phyloP scores from a whole-genome alignment of 495 filamentous ascomycete species.

The Talaromyces liani region DNA sequence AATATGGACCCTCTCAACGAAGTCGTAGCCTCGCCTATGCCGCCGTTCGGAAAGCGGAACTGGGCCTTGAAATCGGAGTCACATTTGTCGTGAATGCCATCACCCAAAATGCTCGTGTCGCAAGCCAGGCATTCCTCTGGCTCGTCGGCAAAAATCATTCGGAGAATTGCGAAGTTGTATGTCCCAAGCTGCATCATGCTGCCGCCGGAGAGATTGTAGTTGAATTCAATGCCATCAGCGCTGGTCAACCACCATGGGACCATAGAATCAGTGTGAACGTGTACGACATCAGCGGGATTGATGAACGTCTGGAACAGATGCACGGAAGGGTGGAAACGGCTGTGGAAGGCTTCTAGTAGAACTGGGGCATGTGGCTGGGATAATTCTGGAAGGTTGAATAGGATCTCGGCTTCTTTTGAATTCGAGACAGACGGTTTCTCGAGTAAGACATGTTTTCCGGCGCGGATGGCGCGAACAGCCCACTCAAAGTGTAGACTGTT shows the following conservation, averaged over 20 bases:
- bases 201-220: slow-evolving; percentile 45
- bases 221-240: slow-evolving; percentile 45
- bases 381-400: slow-evolving; percentile 34
- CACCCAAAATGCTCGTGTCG: slow-evolving; percentile 20
- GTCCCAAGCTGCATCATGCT: slow-evolving; percentile 43
- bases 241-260: slow-evolving; percentile 19
- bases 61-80: slow-evolving; percentile 32
- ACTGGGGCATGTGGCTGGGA: slow-evolving; percentile 19
- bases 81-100: slow-evolving; percentile 20
- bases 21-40: slow-evolving; percentile 27
- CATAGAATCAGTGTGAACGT: slow-evolving; percentile 21
- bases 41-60: slow-evolving; percentile 40
- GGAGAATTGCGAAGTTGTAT: slow-evolving; percentile 36
- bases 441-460: slow-evolving; percentile 52
- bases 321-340: slow-evolving; percentile 41
- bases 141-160: slow-evolving; percentile 29
- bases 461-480: slow-evolving; percentile 41
- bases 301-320: slow-evolving; percentile 33
- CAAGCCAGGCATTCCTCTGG: slow-evolving; percentile 31
- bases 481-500: slow-evolving; percentile 50
- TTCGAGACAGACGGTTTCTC: slow-evolving; percentile 52
- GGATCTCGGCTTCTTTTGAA: slow-evolving; percentile 31
- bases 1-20: slow-evolving; percentile 19
- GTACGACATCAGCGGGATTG: slow-evolving; percentile 28
- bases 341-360: slow-evolving; percentile 47